Base-by-base conservation (phyloP, 305 asterid species). In the Rubia peregrina region DNA sequence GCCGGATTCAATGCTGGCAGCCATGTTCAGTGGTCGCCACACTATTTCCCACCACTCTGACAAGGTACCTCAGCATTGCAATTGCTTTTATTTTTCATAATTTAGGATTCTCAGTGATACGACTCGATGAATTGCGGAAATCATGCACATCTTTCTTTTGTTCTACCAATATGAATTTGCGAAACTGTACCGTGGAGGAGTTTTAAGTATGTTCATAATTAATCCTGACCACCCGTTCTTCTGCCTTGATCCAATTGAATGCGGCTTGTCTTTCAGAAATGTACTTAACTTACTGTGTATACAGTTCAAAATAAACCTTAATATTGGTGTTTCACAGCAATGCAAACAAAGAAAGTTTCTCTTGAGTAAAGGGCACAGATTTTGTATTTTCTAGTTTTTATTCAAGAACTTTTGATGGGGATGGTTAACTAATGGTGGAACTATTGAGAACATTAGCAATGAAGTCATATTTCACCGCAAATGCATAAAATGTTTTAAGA, bases 21-120 rank as follows among this genome's bases (percentile, higher is more conserved):
- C 96, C 38, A 92, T 92, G 97, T 92, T 92, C 82, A 92, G 98
- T 76, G 98, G 96, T 70, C 93, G 97, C 68, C 97, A 92, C 81
- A 81, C 93, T 43, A 72, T 90, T 78, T 76, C 78, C 79, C 90
- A 80, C 73, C 95, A 87, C 62, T 73, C 93, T 53, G 90, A 86
- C 16, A 89, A 86, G 97, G 97, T 86, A 84, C n/a, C 46, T 62
- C 41, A 10, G 13, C 68, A 14, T 17, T 40, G 38, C 16, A 26
- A 16, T 36, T 17, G 42, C 13, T 65, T 33, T 26, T n/a, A 22
- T 44, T 1, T 30, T 24, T 44, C 14, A 13, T 43, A 3, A 19
- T n/a, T 42, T 26, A 13, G 1, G 17, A 26, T 48, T 67, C 26
- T 33, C 11, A 36, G 40, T 44, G 13, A 10, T 44, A 48, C 7